Evolutionary conservation across 805 yeast genomes (phyloP).

Genomic region (Saccharomyces eubayanus): DNA sequence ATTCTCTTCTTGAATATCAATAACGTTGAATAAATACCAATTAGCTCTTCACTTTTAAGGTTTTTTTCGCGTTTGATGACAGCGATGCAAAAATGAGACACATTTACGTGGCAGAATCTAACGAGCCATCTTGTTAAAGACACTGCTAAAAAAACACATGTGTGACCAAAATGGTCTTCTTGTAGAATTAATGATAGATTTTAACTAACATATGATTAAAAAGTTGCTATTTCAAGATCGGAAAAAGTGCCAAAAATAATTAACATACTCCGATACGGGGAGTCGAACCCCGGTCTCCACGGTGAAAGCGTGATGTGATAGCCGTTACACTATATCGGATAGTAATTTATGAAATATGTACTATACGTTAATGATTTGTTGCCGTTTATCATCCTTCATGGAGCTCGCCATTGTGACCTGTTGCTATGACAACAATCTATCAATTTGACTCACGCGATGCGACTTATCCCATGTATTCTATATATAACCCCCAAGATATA

Average conservation of each 20-base stretch:
- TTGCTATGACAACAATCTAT: no score
- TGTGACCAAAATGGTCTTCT: no score
- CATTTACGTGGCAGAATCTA: neutral
- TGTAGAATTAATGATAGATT: no score
- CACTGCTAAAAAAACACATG: neutral
- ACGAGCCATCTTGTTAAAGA: neutral
- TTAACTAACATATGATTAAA: no score
- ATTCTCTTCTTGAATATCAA: neutral
- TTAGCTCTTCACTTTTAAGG: neutral
- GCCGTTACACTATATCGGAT: slow-evolving; percentile 29
- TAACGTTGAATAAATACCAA: neutral
- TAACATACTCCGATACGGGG: slow-evolving; percentile 21
- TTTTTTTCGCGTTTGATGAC: neutral
- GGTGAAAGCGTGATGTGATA: slow-evolving; percentile 29
- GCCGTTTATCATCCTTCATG: no score
- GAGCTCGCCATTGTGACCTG: no score
- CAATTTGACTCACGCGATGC: neutral
- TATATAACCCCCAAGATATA: neutral
- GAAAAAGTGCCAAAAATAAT: neutral
- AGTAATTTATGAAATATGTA: no score
- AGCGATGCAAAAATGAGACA: neutral
- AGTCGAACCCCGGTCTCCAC: slow-evolving; percentile 29
- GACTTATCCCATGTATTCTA: neutral
- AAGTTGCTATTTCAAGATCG: neutral
- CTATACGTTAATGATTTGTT: no score